Percentiles rank a stretch among this genome's conserved stretches.
Evolutionary conservation across 1,284 basidiomycete species (phyloP).

Genomic region (Pulveroboletus sp.): DNA sequence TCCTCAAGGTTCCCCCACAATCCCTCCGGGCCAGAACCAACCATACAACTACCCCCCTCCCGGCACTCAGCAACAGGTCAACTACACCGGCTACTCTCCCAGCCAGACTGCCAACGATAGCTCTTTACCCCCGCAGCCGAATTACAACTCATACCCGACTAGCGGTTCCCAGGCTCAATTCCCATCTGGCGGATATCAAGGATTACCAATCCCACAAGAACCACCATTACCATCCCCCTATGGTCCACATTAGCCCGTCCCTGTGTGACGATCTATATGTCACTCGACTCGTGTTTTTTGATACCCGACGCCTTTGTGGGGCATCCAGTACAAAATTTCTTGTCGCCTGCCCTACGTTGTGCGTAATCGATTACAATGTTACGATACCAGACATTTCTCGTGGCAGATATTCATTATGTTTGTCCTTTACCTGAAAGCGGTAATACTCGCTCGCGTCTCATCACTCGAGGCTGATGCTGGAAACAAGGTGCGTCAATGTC

Average conservation of each 20-base stretch:
- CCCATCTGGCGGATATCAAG: constrained; percentile 17
- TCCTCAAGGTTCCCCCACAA: not conserved
- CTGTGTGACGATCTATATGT: constrained; percentile 7
- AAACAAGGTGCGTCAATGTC: not conserved
- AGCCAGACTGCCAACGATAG: not conserved
- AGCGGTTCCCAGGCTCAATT: constrained; percentile 9
- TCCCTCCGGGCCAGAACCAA: constrained; percentile 1
- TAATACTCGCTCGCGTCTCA: not conserved
- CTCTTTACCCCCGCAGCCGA: constrained; percentile 20
- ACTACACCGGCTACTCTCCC: constrained; percentile 6
- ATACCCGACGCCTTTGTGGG: not conserved
- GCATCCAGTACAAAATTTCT: not conserved
- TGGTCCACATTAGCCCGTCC: not conserved
- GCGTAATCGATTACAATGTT: not conserved
- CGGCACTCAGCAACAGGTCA: constrained; percentile 2
- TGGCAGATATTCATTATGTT: not conserved
- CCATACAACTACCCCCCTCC: not conserved
- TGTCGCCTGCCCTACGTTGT: not conserved
- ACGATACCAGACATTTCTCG: not conserved
- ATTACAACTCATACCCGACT: constrained; percentile 13
- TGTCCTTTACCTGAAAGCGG: not conserved
- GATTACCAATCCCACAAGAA: not conserved
- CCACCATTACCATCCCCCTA: not conserved
- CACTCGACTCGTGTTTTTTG: not conserved
- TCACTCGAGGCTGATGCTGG: not conserved